Conservation (phyloP, 306 rosid species). For the Corylus heterophylla region DNA sequence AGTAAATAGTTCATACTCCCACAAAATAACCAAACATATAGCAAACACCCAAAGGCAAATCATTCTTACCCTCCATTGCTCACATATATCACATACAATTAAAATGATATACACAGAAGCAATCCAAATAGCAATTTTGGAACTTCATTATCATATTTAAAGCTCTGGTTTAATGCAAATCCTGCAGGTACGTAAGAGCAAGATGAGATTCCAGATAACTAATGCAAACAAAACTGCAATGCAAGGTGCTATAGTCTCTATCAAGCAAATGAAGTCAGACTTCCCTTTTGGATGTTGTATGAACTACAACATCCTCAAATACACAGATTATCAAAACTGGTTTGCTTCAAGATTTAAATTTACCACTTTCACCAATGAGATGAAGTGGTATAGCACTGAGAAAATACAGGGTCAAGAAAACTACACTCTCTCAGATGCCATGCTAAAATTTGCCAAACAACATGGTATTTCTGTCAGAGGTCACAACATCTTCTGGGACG, state of each 20-base stretch:
- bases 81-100: background rate
- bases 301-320: conserved; percentile 54
- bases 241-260: conserved; percentile 40
- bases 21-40: no score
- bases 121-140: background rate
- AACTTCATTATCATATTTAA: background rate
- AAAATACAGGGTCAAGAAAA: conserved; percentile 51
- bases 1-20: no score
- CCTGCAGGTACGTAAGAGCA: conserved; percentile 58
- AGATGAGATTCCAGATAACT: conserved; percentile 50
- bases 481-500: conserved; percentile 71
- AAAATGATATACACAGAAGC: background rate
- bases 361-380: conserved; percentile 72
- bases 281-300: conserved; percentile 72
- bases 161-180: conserved; percentile 9
- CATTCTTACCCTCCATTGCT: no score
- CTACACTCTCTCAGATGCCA: conserved; percentile 66
- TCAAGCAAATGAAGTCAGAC: conserved; percentile 37
- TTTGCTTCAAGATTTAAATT: conserved; percentile 56
- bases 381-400: conserved; percentile 86
- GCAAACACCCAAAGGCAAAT: no score
- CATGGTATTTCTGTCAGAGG: conserved; percentile 61
- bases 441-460: conserved; percentile 49
- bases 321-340: conserved; percentile 56
- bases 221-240: conserved; percentile 38